phyloP scores from a whole-genome alignment of 305 asterid species.

The Solanum chacoense region DNA sequence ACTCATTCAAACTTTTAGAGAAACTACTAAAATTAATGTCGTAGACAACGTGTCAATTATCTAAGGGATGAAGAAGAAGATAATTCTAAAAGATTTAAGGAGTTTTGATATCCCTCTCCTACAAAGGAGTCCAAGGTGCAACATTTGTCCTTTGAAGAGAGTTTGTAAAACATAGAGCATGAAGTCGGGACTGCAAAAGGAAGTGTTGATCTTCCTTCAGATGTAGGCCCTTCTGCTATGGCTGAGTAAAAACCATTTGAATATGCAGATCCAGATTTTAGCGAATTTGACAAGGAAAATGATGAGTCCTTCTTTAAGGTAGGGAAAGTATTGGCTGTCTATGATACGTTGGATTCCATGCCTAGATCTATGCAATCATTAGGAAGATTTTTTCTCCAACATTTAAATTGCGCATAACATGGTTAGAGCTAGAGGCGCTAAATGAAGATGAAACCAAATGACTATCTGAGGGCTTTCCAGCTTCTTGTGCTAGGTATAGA shows the following conservation, averaged over 20 bases:
- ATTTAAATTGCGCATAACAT: conserved; percentile 11
- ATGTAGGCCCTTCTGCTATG: not conserved
- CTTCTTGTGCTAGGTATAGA: not conserved
- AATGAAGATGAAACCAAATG: not conserved
- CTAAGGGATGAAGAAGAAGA: not conserved
- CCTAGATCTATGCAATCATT: conserved; percentile 43
- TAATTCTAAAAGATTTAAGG: not conserved
- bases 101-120: not conserved
- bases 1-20: not conserved
- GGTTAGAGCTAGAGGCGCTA: not conserved
- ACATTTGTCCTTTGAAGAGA: not conserved
- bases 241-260: no score
- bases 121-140: not conserved
- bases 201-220: not conserved
- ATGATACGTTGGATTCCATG: not conserved
- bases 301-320: no score
- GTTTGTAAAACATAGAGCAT: not conserved
- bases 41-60: not conserved
- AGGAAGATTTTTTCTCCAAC: conserved; percentile 7
- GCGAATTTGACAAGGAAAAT: no score
- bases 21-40: not conserved
- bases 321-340: no score
- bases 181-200: not conserved
- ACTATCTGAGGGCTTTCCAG: not conserved
- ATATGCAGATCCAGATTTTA: no score